Evolutionary conservation across 1,284 basidiomycete species (phyloP).

Genomic region (Meira miltonrushii): DNA sequence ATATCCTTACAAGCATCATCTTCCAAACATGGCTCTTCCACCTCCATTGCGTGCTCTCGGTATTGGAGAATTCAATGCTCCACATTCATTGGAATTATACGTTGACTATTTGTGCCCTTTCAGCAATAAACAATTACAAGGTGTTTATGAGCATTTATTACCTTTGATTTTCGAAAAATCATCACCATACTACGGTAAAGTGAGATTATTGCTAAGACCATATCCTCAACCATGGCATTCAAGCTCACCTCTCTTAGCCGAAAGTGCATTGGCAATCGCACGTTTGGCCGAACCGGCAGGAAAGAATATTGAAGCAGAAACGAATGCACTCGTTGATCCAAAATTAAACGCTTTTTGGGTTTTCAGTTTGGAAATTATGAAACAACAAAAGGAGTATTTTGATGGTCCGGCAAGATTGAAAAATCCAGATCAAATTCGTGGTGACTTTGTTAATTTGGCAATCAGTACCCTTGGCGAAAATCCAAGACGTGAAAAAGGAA

Average conservation of each 20-base stretch:
- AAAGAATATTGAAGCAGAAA: conserved; percentile 4
- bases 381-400: conserved; percentile 69
- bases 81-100: conserved; percentile 80
- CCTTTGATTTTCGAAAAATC: conserved; percentile 44
- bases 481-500: conserved; percentile 48
- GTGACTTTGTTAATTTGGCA: conserved; percentile 59
- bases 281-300: conserved; percentile 7
- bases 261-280: conserved; percentile 11
- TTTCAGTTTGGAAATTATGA: conserved; percentile 63
- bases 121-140: conserved; percentile 55
- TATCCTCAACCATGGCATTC: conserved; percentile 66
- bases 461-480: conserved; percentile 57
- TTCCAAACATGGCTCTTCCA: conserved; percentile 68
- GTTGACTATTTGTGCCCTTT: conserved; percentile 81
- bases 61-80: conserved; percentile 65
- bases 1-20: neutral
- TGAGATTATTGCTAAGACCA: conserved; percentile 71
- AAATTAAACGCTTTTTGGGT: conserved; percentile 55
- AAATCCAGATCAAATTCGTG: conserved; percentile 58
- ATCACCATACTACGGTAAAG: conserved; percentile 63
- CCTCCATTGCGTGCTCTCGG: conserved; percentile 69
- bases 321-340: conserved; percentile 2
- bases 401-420: conserved; percentile 69
- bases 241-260: neutral
- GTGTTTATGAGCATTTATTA: conserved; percentile 52